Conservation (phyloP, 2,329 filamentous ascomycete species). For the Beauveria rudraprayagi region DNA sequence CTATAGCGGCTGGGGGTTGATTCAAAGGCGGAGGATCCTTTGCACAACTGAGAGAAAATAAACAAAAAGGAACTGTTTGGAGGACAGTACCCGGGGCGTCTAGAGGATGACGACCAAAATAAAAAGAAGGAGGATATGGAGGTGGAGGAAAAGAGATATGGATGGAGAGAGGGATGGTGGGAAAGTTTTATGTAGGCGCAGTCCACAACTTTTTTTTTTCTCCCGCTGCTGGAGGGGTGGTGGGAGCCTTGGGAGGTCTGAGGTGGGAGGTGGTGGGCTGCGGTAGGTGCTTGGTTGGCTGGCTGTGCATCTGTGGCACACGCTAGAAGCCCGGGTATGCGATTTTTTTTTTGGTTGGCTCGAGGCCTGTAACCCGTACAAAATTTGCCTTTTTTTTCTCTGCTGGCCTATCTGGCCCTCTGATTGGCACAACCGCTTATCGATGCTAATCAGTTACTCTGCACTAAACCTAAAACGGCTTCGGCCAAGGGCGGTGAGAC, state of each 20-base stretch:
- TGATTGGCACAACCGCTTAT: slow-evolving; percentile 9
- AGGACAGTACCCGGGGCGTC: slow-evolving; percentile 29
- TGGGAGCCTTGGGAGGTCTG: not conserved
- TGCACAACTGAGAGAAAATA: slow-evolving; percentile 21
- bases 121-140: slow-evolving; percentile 22
- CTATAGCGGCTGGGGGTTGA: slow-evolving; percentile 30
- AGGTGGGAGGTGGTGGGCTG: not conserved
- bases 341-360: not conserved
- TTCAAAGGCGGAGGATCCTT: slow-evolving; percentile 26
- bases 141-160: slow-evolving; percentile 26
- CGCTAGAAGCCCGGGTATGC: slow-evolving; percentile 2
- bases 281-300: not conserved
- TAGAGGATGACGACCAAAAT: slow-evolving; percentile 35
- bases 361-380: no score
- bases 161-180: slow-evolving; percentile 22
- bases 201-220: slow-evolving; percentile 25
- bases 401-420: not conserved
- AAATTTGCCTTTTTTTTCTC: not conserved
- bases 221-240: slow-evolving; percentile 14
- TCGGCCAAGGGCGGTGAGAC: slow-evolving; percentile 11
- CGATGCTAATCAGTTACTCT: not conserved
- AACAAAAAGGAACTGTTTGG: slow-evolving; percentile 20
- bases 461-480: slow-evolving; percentile 1
- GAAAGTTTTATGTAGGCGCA: slow-evolving; percentile 27
- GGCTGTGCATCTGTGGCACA: not conserved